phyloP scores from a whole-genome alignment of 1,284 basidiomycete genomes.

The Butyriboletus appendiculatus region DNA sequence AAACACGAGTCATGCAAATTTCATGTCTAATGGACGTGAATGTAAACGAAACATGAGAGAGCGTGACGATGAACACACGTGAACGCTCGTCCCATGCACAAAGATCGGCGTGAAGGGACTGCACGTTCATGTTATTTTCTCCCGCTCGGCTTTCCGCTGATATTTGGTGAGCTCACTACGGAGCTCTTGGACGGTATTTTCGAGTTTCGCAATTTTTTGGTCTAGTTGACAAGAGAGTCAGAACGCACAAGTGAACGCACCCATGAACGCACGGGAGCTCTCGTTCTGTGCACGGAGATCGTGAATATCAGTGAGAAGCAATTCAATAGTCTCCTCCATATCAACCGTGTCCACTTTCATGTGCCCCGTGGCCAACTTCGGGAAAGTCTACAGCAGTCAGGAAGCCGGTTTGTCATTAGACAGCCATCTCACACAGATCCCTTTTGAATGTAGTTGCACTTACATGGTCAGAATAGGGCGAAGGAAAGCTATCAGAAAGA shows the following conservation, averaged over 20 bases:
- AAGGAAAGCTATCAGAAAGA: slow-evolving; percentile 4
- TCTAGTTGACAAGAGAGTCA: not conserved
- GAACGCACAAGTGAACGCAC: not conserved
- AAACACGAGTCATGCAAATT: too few species aligned
- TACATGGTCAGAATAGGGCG: not conserved
- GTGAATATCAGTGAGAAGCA: not conserved
- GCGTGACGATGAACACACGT: not conserved
- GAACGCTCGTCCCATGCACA: not conserved
- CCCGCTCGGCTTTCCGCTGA: not conserved
- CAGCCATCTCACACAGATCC: too few species aligned
- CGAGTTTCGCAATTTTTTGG: slow-evolving; percentile 4
- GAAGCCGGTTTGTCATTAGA: too few species aligned
- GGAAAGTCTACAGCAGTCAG: too few species aligned
- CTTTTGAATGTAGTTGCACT: not conserved
- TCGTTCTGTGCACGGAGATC: slow-evolving; percentile 6
- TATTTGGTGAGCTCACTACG: slow-evolving; percentile 2
- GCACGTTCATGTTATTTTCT: not conserved
- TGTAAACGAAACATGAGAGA: not conserved
- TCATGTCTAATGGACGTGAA: not conserved
- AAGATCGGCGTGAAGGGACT: slow-evolving; percentile 7
- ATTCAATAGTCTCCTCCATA: slow-evolving; percentile 3
- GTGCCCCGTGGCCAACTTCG: too few species aligned
- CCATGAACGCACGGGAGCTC: not conserved
- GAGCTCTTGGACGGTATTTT: slow-evolving; percentile 5
- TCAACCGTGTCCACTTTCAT: not conserved